Base-by-base conservation (phyloP, 2,329 filamentous ascomycete species). In the Monosporascus cannonballus region DNA sequence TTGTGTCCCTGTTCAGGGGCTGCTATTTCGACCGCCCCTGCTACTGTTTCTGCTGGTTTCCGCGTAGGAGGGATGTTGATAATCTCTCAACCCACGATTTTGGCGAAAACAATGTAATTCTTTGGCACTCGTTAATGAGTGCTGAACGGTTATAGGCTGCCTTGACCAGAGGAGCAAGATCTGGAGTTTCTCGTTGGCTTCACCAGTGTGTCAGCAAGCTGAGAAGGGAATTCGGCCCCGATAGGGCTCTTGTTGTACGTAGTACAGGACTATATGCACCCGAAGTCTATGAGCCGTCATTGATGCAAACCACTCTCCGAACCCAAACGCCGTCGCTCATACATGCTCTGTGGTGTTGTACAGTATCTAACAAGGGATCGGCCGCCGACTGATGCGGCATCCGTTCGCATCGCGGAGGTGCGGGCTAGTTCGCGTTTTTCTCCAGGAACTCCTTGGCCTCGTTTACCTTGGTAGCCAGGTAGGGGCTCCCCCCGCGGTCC, bases 391-490 rank as follows among this genome's bases (percentile, higher is more conserved):
- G 39, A 42, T 42, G 8, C 18, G 18, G 39, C 22, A 48, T 22
- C 15, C 41, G 24, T 22, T 20, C 7, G 27, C 44, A 18, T 49
- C 4, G 7, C 15, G 4, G 18, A 6, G n/a, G 17, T 27, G 30
- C n/a, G 24, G 14, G 45, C 49, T 59, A 64, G 37, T 49, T 58
- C 15, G 56, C 54, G 50, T 75, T 77, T 73, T 96, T 96, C 69
- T 99, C 94, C 61, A 99, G 70, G 58, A 97, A 83, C 70, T 97
- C 93, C 73, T 99, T 99, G 39, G 94, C 94, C 72, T 99, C 94
- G 74, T 99, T 99, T 69, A 99, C 88, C 73, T 99, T 99, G 51
- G 92, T 96, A 15, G 94, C 94, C 45, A 99, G 76, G 69, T 97
- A 99, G 7, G 94, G 94, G 68, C 91, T 96, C 39, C 94, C 94